Conservation (phyloP, 495 filamentous ascomycete genomes). For the Hypoxylon lenormandii region DNA sequence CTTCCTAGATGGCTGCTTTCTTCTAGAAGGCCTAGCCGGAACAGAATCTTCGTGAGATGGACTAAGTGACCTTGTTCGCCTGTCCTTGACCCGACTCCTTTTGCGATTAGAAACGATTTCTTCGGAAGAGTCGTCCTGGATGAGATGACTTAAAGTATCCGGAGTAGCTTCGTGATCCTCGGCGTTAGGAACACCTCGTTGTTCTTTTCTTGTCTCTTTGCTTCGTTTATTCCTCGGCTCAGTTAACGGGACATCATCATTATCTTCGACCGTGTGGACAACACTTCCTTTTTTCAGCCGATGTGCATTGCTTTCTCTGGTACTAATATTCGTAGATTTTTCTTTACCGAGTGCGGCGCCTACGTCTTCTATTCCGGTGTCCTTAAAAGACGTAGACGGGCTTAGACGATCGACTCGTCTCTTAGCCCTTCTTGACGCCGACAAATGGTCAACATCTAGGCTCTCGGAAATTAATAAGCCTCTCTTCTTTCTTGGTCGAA, state of each 20-base stretch:
- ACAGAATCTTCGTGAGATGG: neutral
- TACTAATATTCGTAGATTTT: neutral
- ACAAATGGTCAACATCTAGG: conserved; percentile 17
- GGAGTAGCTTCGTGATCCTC: conserved; percentile 1
- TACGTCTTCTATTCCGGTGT: conserved; percentile 1
- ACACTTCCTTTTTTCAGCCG: conserved; percentile 5
- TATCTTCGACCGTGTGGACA: neutral
- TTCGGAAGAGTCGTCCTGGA: neutral
- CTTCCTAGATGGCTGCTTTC: conserved; percentile 17
- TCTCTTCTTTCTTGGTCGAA: conserved; percentile 58
- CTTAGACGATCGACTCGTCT: conserved; percentile 1
- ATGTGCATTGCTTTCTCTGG: neutral
- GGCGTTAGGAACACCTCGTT: neutral
- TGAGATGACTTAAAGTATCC: neutral
- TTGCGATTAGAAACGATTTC: neutral
- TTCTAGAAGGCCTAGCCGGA: conserved; percentile 8
- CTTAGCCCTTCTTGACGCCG: conserved; percentile 11
- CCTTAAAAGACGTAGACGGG: neutral
- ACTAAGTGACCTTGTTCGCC: neutral
- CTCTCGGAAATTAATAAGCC: conserved; percentile 56
- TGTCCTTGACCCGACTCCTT: neutral
- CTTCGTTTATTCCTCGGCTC: conserved; percentile 8
- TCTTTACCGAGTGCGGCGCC: neutral
- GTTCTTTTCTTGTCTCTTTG: neutral
- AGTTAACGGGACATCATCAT: neutral